Percentiles rank a stretch among this genome's conserved stretches.
phyloP scores from a whole-genome alignment of 768 basidiomycete genomes.

The Hemileccinum rubropunctum region DNA sequence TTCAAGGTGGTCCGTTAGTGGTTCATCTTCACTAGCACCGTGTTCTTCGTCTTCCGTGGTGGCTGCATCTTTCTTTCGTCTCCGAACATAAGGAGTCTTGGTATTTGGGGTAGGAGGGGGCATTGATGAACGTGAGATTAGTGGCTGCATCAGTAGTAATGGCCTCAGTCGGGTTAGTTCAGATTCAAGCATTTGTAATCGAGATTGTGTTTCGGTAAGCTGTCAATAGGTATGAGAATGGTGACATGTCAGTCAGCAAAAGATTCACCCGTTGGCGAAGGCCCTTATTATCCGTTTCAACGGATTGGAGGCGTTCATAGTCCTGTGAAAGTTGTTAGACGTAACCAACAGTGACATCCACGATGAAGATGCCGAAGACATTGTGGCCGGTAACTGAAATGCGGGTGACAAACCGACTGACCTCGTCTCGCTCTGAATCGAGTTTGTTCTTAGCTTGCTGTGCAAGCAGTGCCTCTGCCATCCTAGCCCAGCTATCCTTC shows the following conservation, averaged over 20 bases:
- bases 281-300: slow-evolving; percentile 59
- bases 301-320: slow-evolving; percentile 46
- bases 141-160: slow-evolving; percentile 63
- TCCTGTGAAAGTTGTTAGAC: slow-evolving; percentile 42
- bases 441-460: slow-evolving; percentile 43
- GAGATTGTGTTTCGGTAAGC: slow-evolving; percentile 57
- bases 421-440: slow-evolving; percentile 42
- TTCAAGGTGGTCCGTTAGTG: slow-evolving; percentile 14
- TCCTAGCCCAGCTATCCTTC: slow-evolving; percentile 60
- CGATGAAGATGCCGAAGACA: neutral
- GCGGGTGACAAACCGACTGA: slow-evolving; percentile 21
- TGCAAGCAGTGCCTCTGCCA: slow-evolving; percentile 61
- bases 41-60: slow-evolving; percentile 27
- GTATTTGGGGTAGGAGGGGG: slow-evolving; percentile 23
- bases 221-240: slow-evolving; percentile 27
- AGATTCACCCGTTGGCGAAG: slow-evolving; percentile 57
- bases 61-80: slow-evolving; percentile 25
- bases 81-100: slow-evolving; percentile 20
- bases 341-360: neutral
- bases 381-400: neutral
- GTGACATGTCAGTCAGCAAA: neutral
- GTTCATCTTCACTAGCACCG: slow-evolving; percentile 27
- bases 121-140: slow-evolving; percentile 22
- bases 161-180: slow-evolving; percentile 68
- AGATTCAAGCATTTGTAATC: slow-evolving; percentile 54